phyloP scores from a whole-genome alignment of 176 grass and related monocot species.

The Bothriochloa decipiens region DNA sequence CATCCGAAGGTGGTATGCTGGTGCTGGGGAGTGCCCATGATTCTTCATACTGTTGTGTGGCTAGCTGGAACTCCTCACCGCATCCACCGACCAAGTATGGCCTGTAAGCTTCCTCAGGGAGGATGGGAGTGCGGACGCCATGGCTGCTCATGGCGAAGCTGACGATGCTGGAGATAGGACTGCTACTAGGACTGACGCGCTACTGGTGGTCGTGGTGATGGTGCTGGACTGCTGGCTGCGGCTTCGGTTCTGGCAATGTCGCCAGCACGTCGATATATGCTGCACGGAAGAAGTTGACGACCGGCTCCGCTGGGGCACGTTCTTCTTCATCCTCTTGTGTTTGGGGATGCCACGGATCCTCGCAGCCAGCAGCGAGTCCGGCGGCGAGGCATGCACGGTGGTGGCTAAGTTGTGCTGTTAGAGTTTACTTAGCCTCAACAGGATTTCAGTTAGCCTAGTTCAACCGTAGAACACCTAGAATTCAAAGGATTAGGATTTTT shows the following conservation, averaged over 20 bases:
- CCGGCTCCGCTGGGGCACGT: neutral
- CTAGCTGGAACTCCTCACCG: conserved; percentile 37
- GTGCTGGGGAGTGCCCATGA: conserved; percentile 42
- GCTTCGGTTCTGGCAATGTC: neutral
- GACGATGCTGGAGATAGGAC: conserved; percentile 26
- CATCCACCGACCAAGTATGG: neutral
- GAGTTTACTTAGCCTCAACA: no score
- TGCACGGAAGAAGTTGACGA: conserved; percentile 9
- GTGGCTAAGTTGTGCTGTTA: conserved; percentile 62
- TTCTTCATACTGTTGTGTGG: conserved; percentile 20
- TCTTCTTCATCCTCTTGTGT: conserved; percentile 64
- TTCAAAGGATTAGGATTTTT: no score
- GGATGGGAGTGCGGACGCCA: conserved; percentile 11
- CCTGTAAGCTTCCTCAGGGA: neutral
- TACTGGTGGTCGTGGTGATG: neutral
- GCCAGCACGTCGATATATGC: neutral
- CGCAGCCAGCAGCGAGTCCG: conserved; percentile 48
- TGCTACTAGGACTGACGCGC: conserved; percentile 10
- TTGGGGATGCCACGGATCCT: conserved; percentile 53
- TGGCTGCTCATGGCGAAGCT: conserved; percentile 37
- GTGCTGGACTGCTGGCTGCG: neutral
- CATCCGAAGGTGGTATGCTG: neutral
- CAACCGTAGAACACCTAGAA: no score
- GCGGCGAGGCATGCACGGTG: neutral
- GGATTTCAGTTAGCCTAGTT: no score